Conservation (phyloP, 139 green algal species). For the Chlamydomonas asymmetrica region DNA sequence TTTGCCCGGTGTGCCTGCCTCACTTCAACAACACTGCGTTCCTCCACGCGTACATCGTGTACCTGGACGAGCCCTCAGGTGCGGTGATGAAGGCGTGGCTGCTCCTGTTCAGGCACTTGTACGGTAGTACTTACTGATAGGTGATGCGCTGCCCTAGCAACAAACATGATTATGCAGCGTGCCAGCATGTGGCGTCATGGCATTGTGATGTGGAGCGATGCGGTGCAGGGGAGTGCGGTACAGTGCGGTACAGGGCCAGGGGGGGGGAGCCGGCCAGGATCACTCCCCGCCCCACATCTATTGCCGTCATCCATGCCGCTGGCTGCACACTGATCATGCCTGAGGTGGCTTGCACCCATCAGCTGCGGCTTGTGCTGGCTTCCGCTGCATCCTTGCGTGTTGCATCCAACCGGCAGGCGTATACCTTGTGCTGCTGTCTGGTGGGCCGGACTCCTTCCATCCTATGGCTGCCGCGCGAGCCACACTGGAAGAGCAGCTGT, state of each 20-base stretch:
- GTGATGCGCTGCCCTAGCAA: no score
- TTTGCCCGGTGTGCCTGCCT: conserved; percentile 84
- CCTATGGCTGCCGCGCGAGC: conserved; percentile 26
- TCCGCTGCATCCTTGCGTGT: background rate
- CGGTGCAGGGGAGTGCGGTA: no score
- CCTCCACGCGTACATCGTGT: conserved; percentile 82
- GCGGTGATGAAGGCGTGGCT: conserved; percentile 17
- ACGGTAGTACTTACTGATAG: background rate
- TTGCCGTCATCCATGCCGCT: background rate
- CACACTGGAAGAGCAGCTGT: conserved; percentile 8
- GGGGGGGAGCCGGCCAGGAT: conserved; percentile 2
- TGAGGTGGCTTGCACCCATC: background rate
- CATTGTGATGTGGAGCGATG: no score
- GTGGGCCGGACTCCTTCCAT: conserved; percentile 50
- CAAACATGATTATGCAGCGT: no score
- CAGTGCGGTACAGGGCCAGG: background rate
- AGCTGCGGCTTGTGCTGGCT: no score
- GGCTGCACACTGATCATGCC: background rate
- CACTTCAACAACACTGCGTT: conserved; percentile 76
- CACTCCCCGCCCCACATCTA: background rate
- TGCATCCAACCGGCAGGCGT: conserved; percentile 29
- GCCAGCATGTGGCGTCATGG: no score
- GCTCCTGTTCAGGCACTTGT: background rate
- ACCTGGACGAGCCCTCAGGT: conserved; percentile 46
- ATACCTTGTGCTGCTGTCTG: conserved; percentile 62